Evolutionary conservation across 768 basidiomycete species (phyloP).

Genomic region (Pisolithus tinctorius): DNA sequence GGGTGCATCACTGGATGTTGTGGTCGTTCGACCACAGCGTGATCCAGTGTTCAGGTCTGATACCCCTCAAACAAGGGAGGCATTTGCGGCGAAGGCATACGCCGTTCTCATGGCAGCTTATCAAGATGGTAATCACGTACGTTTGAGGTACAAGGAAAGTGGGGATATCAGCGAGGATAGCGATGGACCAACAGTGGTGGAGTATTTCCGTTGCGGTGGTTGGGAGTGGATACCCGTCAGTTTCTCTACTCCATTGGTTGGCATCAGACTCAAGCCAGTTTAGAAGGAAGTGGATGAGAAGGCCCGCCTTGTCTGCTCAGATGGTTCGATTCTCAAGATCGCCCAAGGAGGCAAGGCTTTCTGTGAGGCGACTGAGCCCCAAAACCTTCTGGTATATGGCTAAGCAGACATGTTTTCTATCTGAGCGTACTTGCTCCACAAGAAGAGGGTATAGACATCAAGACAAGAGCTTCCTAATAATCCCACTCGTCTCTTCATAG

Average conservation of each 20-base stretch:
- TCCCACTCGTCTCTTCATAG: slow-evolving; percentile 49
- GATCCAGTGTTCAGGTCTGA: slow-evolving; percentile 43
- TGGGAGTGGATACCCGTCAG: slow-evolving; percentile 88
- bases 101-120: slow-evolving; percentile 66
- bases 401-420: slow-evolving; percentile 17
- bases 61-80: slow-evolving; percentile 34
- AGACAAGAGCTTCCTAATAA: slow-evolving; percentile 44
- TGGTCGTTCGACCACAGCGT: slow-evolving; percentile 67
- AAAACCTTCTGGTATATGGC: slow-evolving; percentile 43
- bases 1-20: slow-evolving; percentile 56
- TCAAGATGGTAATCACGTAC: slow-evolving; percentile 63
- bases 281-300: slow-evolving; percentile 54
- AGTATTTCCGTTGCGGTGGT: slow-evolving; percentile 70
- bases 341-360: slow-evolving; percentile 51
- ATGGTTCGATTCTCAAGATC: slow-evolving; percentile 67
- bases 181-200: slow-evolving; percentile 53
- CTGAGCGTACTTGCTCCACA: background rate
- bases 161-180: slow-evolving; percentile 37
- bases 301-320: slow-evolving; percentile 73
- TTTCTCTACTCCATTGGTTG: slow-evolving; percentile 5
- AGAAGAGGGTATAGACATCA: slow-evolving; percentile 6
- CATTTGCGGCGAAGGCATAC: slow-evolving; percentile 49
- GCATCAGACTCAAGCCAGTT: slow-evolving; percentile 2
- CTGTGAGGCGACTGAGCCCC: slow-evolving; percentile 35
- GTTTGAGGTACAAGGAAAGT: slow-evolving; percentile 45